Conservation (phyloP, 2,329 filamentous ascomycete genomes). For the Fusarium buharicum region DNA sequence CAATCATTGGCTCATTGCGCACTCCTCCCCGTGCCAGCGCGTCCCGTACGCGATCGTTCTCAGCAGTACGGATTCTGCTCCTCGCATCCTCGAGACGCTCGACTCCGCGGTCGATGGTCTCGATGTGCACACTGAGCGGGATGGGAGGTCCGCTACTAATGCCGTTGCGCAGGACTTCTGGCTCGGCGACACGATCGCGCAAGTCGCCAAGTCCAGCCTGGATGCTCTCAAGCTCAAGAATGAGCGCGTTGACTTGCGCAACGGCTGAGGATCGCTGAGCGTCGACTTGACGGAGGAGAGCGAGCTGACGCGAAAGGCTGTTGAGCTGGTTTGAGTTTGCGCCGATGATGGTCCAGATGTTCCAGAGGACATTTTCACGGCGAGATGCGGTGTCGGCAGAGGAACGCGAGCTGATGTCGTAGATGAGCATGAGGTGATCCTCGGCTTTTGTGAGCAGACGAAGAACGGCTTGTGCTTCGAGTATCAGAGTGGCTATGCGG, state of each 20-base stretch:
- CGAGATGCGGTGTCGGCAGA: conserved; percentile 66
- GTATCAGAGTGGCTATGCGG: conserved; percentile 73
- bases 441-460: conserved; percentile 74
- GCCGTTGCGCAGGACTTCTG: conserved; percentile 66
- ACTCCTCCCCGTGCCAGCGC: conserved; percentile 59
- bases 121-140: conserved; percentile 78
- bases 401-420: conserved; percentile 73
- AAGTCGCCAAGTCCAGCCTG: conserved; percentile 76
- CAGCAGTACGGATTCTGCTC: conserved; percentile 65
- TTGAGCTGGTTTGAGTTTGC: conserved; percentile 70
- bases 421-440: conserved; percentile 74
- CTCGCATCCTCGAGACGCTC: conserved; percentile 75
- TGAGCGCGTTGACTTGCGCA: conserved; percentile 73
- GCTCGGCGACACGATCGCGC: conserved; percentile 74
- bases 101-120: conserved; percentile 77
- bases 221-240: conserved; percentile 80
- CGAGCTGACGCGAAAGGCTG: conserved; percentile 71
- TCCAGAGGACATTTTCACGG: conserved; percentile 73
- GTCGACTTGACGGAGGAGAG: conserved; percentile 72
- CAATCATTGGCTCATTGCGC: conserved; percentile 55
- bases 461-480: conserved; percentile 75
- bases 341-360: conserved; percentile 79
- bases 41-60: conserved; percentile 67
- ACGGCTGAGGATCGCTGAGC: conserved; percentile 73
- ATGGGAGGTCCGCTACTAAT: conserved; percentile 51